Percentiles rank a stretch among this genome's conserved stretches.
phyloP scores from a whole-genome alignment of 2,329 filamentous ascomycete species.

The Colletotrichum sp. region DNA sequence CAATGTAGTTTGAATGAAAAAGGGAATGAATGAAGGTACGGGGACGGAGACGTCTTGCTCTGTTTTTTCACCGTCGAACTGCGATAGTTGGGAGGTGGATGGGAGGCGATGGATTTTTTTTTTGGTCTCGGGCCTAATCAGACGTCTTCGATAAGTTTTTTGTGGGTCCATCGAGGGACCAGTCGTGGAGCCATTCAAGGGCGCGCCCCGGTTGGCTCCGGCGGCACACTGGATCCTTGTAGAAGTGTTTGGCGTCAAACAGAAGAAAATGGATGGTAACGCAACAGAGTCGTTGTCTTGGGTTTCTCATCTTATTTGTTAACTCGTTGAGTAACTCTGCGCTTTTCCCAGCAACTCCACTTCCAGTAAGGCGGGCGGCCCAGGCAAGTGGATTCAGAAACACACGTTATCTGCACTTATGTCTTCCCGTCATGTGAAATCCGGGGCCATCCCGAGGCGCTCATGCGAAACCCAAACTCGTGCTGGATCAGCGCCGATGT shows the following conservation, averaged over 20 bases:
- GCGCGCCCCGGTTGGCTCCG: neutral
- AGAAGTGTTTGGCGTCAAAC: neutral
- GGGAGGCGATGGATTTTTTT: conserved; percentile 24
- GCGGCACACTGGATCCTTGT: neutral
- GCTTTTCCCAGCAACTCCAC: neutral
- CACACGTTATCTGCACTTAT: neutral
- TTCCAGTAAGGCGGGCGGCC: neutral
- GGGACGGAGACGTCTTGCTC: neutral
- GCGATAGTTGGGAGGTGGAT: conserved; percentile 7
- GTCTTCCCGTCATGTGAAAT: neutral
- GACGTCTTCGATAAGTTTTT: neutral
- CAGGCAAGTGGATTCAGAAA: neutral
- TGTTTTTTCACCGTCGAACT: conserved; percentile 4
- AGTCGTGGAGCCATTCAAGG: neutral
- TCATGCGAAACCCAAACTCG: neutral
- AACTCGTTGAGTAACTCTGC: neutral
- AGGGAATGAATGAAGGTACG: neutral
- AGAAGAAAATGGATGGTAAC: neutral
- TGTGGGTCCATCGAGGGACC: neutral
- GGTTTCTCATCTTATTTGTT: neutral
- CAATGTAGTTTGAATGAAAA: neutral
- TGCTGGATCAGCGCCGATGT: neutral
- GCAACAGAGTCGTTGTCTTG: neutral
- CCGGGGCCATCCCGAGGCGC: neutral
- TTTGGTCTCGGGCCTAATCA: conserved; percentile 4